Evolutionary conservation across 2,329 filamentous ascomycete genomes (phyloP), one percentile per base, ranked within the genome.

Genomic region (Colletotrichum tofieldiae): DNA sequence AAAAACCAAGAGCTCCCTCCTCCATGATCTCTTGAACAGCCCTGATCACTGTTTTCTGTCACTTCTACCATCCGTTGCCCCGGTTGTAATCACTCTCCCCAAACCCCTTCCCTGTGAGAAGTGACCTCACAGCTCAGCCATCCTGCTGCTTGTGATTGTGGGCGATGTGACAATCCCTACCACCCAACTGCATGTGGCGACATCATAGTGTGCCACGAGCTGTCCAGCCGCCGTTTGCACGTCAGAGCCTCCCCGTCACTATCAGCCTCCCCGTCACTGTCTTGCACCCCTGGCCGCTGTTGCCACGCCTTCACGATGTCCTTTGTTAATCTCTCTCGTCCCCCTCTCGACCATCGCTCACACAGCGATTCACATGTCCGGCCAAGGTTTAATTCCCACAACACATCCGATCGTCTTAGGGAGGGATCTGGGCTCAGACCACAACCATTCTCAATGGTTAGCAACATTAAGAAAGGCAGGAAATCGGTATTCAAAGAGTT

Each of bases 401-500:
- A 83, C 68, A 89, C 87, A 3, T 83, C 85, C 65, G 86, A 89
- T 76, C 85, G 87, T 52, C 79, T 89, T 47, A 84, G 86, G 73
- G 87, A 88, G 76, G 81, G 84, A 70, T 83, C 83, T n/a, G 77
- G 78, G 43, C 79, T 83, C 16, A 75, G 79, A 63, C 78, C 81
- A 14, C 81, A 81, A 58, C 76, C 81, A 1, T 83, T 86, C 74
- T 79, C 81, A 37, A 84, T 85, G 81, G 75, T 76, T 51, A 81
- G 81, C 75, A 87, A 84, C 68, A 84, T 88, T 59, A 82, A 80
- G 73, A 88, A 87, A 76, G 86, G 83, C 52, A 83, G 87, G 60
- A 85, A 81, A 75, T 89, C 87, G 29, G 80, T 88, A 68, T 89
- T 89, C 75, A 87, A 81, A 76, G 87, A 89, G 78, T 77, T 85